Conservation (phyloP, 805 yeast genomes). For the Starmerella davenportii region DNA sequence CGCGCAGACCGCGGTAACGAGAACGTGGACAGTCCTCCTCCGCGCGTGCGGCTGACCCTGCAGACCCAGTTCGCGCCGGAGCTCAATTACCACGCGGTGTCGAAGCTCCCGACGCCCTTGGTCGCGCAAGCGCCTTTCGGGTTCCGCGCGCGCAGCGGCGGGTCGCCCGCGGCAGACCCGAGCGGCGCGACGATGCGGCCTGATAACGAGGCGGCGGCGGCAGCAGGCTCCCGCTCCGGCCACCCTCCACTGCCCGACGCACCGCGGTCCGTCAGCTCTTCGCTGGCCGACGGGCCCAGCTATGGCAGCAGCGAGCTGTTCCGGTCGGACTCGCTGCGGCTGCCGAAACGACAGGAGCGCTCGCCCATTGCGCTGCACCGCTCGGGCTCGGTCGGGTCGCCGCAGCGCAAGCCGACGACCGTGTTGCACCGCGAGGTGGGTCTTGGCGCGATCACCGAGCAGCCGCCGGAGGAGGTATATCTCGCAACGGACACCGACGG, state of each 20-base stretch:
- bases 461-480: constrained; percentile 13
- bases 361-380: constrained; percentile 4
- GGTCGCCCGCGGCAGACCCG: background rate
- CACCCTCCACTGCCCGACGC: background rate
- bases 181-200: too few relatives aligned
- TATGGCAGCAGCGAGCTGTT: background rate
- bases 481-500: constrained; percentile 5
- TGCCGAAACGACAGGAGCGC: constrained; percentile 12
- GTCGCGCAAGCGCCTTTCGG: background rate
- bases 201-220: background rate
- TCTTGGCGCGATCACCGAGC: constrained; percentile 3
- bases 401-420: constrained; percentile 14
- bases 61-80: constrained; percentile 1
- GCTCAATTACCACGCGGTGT: constrained; percentile 2
- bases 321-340: constrained; percentile 8
- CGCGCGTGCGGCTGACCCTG: too few relatives aligned
- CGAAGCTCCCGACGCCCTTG: constrained; percentile 9
- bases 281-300: background rate
- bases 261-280: background rate
- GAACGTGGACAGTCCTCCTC: too few relatives aligned
- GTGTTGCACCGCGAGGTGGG: constrained; percentile 14
- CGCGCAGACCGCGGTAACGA: too few relatives aligned
- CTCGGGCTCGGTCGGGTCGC: constrained; percentile 14
- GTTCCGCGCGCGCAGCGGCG: background rate
- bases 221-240: background rate